These are phyloP conservation scores for Talaromyces sp. DNA, from an alignment of 2,329 filamentous ascomycete genomes.

Conservation along the genomic window DNA sequence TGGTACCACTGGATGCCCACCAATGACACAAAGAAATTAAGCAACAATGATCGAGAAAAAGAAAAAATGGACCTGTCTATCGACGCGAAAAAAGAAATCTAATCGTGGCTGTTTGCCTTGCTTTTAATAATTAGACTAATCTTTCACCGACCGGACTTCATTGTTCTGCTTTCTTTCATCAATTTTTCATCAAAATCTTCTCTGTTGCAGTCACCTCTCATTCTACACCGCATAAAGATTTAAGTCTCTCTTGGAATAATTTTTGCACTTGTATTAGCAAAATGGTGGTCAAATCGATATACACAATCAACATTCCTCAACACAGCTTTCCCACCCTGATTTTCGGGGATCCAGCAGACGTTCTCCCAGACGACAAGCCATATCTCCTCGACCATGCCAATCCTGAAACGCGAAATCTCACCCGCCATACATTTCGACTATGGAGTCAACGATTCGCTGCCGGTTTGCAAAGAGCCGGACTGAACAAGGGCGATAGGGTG, in stretches of 20 bases:
- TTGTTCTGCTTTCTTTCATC: background rate
- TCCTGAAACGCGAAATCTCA: constrained; percentile 66
- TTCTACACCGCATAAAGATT: background rate
- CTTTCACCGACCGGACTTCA: background rate
- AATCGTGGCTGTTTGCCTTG: background rate
- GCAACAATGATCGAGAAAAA: background rate
- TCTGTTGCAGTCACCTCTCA: background rate
- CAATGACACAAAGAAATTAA: background rate
- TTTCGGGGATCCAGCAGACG: constrained; percentile 49
- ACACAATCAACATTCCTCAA: constrained; percentile 46
- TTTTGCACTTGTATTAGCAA: background rate
- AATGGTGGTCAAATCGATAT: constrained; percentile 56
- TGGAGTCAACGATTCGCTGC: constrained; percentile 70
- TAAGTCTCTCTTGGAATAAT: too few species aligned
- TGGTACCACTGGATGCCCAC: background rate
- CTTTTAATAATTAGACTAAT: background rate
- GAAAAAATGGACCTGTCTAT: background rate
- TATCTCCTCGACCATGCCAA: constrained; percentile 62
- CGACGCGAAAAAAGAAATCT: background rate
- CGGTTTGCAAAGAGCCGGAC: constrained; percentile 62
- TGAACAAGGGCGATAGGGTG: constrained; percentile 66
- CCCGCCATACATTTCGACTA: constrained; percentile 61
- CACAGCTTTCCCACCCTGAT: constrained; percentile 39
- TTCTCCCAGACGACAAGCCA: constrained; percentile 45
- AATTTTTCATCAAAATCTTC: background rate